Evolutionary conservation across 306 rosid genomes (phyloP).

Genomic region (Ziziphus jujuba): DNA sequence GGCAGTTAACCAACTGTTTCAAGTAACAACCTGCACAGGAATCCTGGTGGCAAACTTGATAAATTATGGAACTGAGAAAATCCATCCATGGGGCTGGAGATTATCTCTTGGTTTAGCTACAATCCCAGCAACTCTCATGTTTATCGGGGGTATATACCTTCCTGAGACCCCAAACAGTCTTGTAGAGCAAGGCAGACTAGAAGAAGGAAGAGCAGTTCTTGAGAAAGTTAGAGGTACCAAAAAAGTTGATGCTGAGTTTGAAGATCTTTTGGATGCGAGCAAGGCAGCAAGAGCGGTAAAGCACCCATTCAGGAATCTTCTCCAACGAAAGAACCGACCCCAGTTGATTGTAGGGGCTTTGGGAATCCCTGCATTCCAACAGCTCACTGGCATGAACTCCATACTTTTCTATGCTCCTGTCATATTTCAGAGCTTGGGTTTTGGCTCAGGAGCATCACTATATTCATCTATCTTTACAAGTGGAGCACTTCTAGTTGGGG

Average conservation of each 20-base stretch:
- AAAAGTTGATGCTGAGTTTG: conserved; percentile 83
- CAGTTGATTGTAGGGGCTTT: conserved; percentile 89
- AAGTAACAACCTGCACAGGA: conserved; percentile 76
- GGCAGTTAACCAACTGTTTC: conserved; percentile 91
- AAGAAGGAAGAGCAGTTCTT: conserved; percentile 66
- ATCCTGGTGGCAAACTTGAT: conserved; percentile 62
- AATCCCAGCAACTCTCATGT: conserved; percentile 76
- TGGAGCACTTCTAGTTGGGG: conserved; percentile 75
- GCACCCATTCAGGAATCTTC: conserved; percentile 70
- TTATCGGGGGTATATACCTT: conserved; percentile 74
- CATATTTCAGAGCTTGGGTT: conserved; percentile 90
- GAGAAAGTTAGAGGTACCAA: conserved; percentile 84
- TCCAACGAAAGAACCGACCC: conserved; percentile 72
- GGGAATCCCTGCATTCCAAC: conserved; percentile 96
- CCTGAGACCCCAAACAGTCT: conserved; percentile 94
- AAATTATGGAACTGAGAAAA: conserved; percentile 56
- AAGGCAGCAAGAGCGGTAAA: conserved; percentile 56
- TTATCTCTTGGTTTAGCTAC: conserved; percentile 83
- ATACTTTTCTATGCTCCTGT: conserved; percentile 98
- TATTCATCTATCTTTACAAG: conserved; percentile 79
- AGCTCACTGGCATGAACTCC: conserved; percentile 93
- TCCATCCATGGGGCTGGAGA: conserved; percentile 93
- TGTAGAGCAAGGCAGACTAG: conserved; percentile 71
- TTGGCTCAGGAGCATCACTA: conserved; percentile 77
- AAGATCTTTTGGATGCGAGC: conserved; percentile 87